A percentile compares a stretch with the other conserved stretches of the same genome.
Conservation (phyloP, 495 filamentous ascomycete genomes). For the Hyaloscypha finlandica region DNA sequence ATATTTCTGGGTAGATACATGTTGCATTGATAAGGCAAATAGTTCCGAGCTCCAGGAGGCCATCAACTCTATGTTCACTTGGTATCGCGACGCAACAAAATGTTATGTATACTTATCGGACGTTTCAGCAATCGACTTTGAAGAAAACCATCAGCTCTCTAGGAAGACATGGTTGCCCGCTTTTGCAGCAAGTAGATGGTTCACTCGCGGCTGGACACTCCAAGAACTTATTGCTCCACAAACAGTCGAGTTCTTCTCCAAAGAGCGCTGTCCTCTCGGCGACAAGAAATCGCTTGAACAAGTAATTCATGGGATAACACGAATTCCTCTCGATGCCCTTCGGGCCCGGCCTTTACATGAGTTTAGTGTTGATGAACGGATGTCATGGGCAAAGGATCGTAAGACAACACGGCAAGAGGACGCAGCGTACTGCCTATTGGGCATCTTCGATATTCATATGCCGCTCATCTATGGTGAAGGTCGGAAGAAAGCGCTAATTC, state of each 20-base stretch:
- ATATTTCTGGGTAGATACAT: too few species aligned
- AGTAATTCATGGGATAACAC: background rate
- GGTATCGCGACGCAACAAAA: constrained; percentile 1
- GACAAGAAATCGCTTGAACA: constrained; percentile 1
- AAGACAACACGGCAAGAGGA: background rate
- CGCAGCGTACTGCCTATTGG: background rate
- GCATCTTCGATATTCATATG: background rate
- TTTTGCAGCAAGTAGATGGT: background rate
- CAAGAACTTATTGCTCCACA: background rate
- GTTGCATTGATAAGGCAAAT: too few species aligned
- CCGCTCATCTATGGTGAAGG: background rate
- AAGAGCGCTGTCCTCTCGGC: background rate
- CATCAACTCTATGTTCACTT: background rate
- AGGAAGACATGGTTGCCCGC: background rate
- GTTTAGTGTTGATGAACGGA: constrained; percentile 2
- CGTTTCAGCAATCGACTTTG: background rate
- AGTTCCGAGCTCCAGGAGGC: too few species aligned
- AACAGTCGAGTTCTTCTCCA: constrained; percentile 4
- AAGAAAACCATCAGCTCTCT: background rate
- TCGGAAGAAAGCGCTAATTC: background rate
- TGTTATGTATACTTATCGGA: constrained; percentile 7
- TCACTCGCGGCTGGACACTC: too few species aligned
- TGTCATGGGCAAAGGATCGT: background rate
- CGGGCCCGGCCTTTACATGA: background rate
- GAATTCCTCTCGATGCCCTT: background rate